Base-by-base conservation (phyloP, 2,329 filamentous ascomycete genomes). In the Xylariaceae sp. region DNA sequence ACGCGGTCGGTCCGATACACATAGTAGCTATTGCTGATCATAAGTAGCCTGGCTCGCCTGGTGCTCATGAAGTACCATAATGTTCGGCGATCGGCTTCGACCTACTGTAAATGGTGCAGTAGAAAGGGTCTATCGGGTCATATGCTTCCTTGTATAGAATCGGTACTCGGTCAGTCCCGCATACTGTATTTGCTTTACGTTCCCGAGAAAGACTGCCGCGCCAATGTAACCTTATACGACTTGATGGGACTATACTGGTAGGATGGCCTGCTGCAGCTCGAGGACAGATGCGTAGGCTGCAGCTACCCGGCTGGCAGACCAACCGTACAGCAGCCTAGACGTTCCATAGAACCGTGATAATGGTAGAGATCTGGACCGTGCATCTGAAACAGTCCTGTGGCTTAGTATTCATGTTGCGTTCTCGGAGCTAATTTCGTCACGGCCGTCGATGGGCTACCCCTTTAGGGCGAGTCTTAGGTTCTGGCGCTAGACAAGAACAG, bases 161-260 rank as follows among this genome's bases (percentile, higher is more conserved):
- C 27, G 39, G 39, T 3, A 50, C 50, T 36, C 46, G 43, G 47
- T 54, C 60, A 59, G 50, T 47, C 48, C 53, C 40, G 55, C 57
- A 58, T 61, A 51, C 52, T 59, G 57, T 56, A 53, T 50, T 58
- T 39, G 50, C 33, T 42, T 27, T 35, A 40, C 44, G 43, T 52
- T 55, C 32, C 48, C 51, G 58, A 60, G 51, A 53, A 52, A 50
- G 43, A 55, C 30, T 58, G 49, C 55, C 55, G 50, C 29, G 26
- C 41, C 47, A 46, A 61, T 62, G 58, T 62, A 62, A 61, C 60
- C 55, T 57, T 39, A 55, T 52, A 49, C 49, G 39, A 51, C 53
- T 53, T 50, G 54, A 60, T 53, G 54, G 48, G 40, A 55, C 52
- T 52, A 52, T 53, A 55, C 52, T 55, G n/a, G 53, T 56, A 39